Evolutionary conservation across 805 yeast species (phyloP).

Genomic region (Hanseniaspora guilliermondii): DNA sequence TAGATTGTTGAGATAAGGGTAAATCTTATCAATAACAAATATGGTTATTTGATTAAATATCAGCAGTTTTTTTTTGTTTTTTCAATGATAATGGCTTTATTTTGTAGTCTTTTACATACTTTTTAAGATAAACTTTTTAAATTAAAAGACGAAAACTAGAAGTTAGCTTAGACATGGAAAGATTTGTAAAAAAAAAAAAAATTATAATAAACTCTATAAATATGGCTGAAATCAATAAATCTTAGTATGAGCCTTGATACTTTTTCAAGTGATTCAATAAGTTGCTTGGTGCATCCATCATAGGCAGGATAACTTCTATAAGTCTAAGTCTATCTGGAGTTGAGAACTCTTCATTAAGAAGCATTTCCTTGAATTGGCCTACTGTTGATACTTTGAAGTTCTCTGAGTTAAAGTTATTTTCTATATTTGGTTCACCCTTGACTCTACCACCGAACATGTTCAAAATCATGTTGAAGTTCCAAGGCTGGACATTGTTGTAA

Average conservation of each 20-base stretch:
- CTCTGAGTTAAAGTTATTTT: slow-evolving; percentile 24
- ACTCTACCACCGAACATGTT: slow-evolving; percentile 45
- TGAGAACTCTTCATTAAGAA: slow-evolving; percentile 31
- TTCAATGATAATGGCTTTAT: too few species aligned
- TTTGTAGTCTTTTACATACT: too few species aligned
- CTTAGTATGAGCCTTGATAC: background rate
- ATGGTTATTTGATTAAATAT: background rate
- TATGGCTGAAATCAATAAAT: background rate
- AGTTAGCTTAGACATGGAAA: too few species aligned
- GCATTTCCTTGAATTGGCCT: slow-evolving; percentile 37
- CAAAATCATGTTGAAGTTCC: slow-evolving; percentile 40
- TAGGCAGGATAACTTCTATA: slow-evolving; percentile 45
- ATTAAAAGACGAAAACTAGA: too few species aligned
- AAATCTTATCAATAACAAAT: background rate
- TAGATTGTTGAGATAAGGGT: too few species aligned
- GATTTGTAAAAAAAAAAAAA: background rate
- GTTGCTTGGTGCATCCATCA: slow-evolving; percentile 43
- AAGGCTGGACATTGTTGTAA: slow-evolving; percentile 51
- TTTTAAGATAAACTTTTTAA: background rate
- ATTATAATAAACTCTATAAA: background rate
- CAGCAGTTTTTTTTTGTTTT: background rate
- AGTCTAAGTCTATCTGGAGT: slow-evolving; percentile 37
- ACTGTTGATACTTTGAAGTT: slow-evolving; percentile 35
- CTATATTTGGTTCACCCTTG: slow-evolving; percentile 14
- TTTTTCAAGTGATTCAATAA: slow-evolving; percentile 8